Evolutionary conservation across 495 filamentous ascomycete species (phyloP), one percentile per base, ranked within the genome.

Genomic region (Trichodelitschia bisporula): DNA sequence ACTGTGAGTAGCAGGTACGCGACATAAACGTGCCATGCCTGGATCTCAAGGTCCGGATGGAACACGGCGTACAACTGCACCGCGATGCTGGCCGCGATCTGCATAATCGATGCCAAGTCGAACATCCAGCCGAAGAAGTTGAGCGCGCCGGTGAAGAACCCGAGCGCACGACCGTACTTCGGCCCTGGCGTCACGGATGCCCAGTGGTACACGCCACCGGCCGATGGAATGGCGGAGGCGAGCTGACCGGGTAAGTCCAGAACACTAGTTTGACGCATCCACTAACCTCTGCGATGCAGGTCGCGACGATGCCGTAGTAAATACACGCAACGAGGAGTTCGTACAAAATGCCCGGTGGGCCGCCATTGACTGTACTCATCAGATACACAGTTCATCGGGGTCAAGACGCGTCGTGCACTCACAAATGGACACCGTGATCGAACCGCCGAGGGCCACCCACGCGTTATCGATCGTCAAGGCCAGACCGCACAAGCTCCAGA

Each of bases 151-250:
- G 76, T 69, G 38, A 78, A 84, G 49, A 68, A 89, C 16, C 78
- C 77, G 26, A 66, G 53, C 1, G 63, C 44, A 10, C 74, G 62
- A 18, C 77, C 78, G 46, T 69, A 72, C 27, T 54, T 62, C 1
- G 58, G 61, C 2, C 75, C 75, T 3, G 64, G 67, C 0, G 77
- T 77, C 11, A 83, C 60, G 0, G 70, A 68, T 3, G 77, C 75
- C 77, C 77, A 86, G 46, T 86, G 77, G 38, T 84, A 84, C 1
- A 90, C 77, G 23, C 77, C 75, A n/a, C 69, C 73, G 4, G 69
- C 63, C 0, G 74, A 78, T 1, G 77, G 77, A 39, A 86, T 74
- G 1, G 72, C 61, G 1, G 76, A 82, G 8, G 78, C 71, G 27
- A 84, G 56, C 52, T 84, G 21, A 8, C 12, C 21, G 8, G 8